These are phyloP conservation scores for Botrytis pseudocinerea DNA, from an alignment of 2,329 filamentous ascomycete genomes.

Conservation along the genomic window DNA sequence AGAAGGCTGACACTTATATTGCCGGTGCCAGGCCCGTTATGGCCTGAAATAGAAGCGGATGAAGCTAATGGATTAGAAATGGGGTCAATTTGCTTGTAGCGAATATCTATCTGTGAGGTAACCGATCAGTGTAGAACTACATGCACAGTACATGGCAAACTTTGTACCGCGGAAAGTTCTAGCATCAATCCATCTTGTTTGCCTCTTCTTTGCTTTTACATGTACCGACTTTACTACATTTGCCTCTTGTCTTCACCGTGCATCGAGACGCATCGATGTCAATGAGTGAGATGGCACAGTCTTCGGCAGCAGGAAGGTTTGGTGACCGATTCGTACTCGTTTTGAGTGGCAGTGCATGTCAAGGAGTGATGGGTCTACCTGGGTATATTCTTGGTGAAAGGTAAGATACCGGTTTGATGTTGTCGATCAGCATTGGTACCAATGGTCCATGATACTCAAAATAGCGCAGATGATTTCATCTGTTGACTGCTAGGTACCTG, in stretches of 20 bases:
- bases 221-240: background rate
- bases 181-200: background rate
- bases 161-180: background rate
- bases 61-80: background rate
- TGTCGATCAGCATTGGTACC: background rate
- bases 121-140: background rate
- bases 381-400: background rate
- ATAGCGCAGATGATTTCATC: background rate
- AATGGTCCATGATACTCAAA: background rate
- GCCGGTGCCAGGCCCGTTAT: background rate
- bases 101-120: background rate
- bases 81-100: background rate
- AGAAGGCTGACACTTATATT: background rate
- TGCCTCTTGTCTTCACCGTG: background rate
- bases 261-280: background rate
- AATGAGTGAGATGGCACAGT: background rate
- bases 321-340: slow-evolving; percentile 1
- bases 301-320: slow-evolving; percentile 13
- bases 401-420: background rate
- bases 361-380: background rate
- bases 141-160: slow-evolving; percentile 6
- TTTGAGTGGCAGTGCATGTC: slow-evolving; percentile 10
- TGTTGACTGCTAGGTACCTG: background rate
- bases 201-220: background rate
- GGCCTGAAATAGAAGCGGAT: slow-evolving; percentile 5